These are phyloP conservation scores for Chaetomium globosum DNA, from an alignment of 2,329 filamentous ascomycete species.

Conservation along the genomic window DNA sequence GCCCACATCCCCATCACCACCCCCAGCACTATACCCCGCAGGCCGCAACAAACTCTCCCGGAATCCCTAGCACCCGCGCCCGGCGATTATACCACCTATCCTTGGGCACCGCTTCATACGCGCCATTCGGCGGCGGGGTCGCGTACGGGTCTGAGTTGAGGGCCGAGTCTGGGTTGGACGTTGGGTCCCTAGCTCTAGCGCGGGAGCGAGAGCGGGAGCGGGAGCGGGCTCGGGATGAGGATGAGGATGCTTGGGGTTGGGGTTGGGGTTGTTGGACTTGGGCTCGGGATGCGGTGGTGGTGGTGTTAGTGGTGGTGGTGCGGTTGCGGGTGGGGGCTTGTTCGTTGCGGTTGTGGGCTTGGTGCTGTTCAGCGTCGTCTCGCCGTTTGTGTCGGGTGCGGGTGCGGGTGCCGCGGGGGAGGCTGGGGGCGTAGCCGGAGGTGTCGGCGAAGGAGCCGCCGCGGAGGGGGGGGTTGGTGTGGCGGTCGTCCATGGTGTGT, in stretches of 20 bases:
- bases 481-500: not conserved
- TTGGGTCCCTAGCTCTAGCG: not conserved
- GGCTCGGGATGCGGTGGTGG: not conserved
- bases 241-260: not conserved
- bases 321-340: no score
- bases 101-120: constrained; percentile 4
- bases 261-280: not conserved
- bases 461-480: constrained; percentile 8
- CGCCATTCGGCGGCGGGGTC: not conserved
- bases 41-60: constrained; percentile 16
- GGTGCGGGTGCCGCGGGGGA: not conserved
- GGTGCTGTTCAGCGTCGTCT: not conserved
- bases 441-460: constrained; percentile 18
- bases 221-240: no score
- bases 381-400: no score
- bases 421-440: constrained; percentile 15
- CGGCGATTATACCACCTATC: constrained; percentile 8
- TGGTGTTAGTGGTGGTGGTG: no score
- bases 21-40: no score
- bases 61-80: constrained; percentile 19
- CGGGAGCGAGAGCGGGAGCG: no score
- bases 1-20: not conserved
- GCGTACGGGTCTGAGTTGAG: not conserved
- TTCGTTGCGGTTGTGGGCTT: not conserved
- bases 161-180: not conserved